Percentiles rank a stretch among this genome's conserved stretches.
Conservation (phyloP, 106 monocot genomes). For the Dendrobium officinale region DNA sequence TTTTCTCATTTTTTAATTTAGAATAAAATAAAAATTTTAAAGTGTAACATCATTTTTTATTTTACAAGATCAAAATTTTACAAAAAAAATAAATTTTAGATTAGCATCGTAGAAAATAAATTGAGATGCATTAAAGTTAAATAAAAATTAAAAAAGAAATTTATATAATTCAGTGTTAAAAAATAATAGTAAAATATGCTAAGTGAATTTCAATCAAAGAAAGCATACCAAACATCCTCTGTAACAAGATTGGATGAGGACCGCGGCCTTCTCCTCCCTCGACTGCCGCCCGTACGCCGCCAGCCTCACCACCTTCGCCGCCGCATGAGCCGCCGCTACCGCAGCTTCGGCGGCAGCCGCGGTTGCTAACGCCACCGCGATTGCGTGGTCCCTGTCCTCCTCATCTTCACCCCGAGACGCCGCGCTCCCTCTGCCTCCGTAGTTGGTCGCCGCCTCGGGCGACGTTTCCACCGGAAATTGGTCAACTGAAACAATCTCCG, state of each 20-base stretch:
- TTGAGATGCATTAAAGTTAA: no score
- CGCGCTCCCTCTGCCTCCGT: not conserved
- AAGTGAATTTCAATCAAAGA: not conserved
- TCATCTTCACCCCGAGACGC: constrained; percentile 5
- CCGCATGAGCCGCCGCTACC: constrained; percentile 44
- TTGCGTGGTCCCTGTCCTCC: constrained; percentile 26
- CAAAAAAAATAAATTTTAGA: no score
- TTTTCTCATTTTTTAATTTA: no score
- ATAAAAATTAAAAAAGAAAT: no score
- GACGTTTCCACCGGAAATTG: constrained; percentile 62
- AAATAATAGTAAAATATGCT: no score
- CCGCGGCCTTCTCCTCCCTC: constrained; percentile 57
- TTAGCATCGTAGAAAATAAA: no score
- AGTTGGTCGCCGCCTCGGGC: constrained; percentile 29
- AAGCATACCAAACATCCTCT: constrained; percentile 70
- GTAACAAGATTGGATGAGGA: constrained; percentile 66
- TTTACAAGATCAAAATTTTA: no score
- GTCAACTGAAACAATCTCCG: constrained; percentile 62
- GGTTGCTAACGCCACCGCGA: constrained; percentile 36
- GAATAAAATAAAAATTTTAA: no score
- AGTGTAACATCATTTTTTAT: no score
- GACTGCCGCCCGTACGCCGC: constrained; percentile 30
- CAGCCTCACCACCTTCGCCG: constrained; percentile 55
- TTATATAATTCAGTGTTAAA: no score
- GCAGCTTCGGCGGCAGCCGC: constrained; percentile 52